Percentiles rank a stretch among this genome's conserved stretches.
phyloP scores from a whole-genome alignment of 1,284 basidiomycete genomes.

The Boletus hoseneyae region DNA sequence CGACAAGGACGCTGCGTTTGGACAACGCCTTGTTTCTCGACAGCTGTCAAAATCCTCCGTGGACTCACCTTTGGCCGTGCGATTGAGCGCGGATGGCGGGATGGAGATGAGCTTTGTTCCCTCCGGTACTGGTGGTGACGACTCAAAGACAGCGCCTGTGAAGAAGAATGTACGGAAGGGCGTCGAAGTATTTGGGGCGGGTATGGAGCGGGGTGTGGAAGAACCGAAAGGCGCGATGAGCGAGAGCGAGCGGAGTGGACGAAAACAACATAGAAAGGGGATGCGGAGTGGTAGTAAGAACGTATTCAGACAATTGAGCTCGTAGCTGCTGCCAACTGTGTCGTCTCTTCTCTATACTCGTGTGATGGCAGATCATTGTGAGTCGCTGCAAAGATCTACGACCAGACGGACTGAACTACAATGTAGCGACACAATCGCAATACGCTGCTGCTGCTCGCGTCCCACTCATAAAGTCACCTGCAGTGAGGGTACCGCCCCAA shows the following conservation, averaged over 20 bases:
- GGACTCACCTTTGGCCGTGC: constrained; percentile 10
- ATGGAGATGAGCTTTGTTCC: constrained; percentile 71
- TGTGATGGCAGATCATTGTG: constrained; percentile 23
- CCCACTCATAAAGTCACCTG: constrained; percentile 88
- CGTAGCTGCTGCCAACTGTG: constrained; percentile 6
- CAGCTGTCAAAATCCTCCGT: constrained; percentile 13
- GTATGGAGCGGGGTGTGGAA: constrained; percentile 75
- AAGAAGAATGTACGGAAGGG: constrained; percentile 52
- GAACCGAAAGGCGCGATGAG: constrained; percentile 44
- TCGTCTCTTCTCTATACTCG: neutral
- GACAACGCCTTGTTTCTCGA: constrained; percentile 52
- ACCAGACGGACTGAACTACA: neutral
- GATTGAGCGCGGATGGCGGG: constrained; percentile 42
- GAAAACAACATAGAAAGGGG: constrained; percentile 68
- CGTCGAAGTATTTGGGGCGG: constrained; percentile 79
- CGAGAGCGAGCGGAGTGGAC: constrained; percentile 62
- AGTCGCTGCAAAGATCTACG: constrained; percentile 9
- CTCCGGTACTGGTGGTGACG: constrained; percentile 35
- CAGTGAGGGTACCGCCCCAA: constrained; percentile 78
- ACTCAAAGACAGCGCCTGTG: constrained; percentile 17
- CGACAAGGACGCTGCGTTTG: constrained; percentile 61
- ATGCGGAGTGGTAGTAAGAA: constrained; percentile 87
- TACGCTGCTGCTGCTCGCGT: constrained; percentile 73
- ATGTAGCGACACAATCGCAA: constrained; percentile 41
- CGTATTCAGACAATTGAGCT: constrained; percentile 54